These are phyloP conservation scores for Heliosperma pusillum DNA, from an alignment of 148 eudicot genomes.

Conservation along the genomic window DNA sequence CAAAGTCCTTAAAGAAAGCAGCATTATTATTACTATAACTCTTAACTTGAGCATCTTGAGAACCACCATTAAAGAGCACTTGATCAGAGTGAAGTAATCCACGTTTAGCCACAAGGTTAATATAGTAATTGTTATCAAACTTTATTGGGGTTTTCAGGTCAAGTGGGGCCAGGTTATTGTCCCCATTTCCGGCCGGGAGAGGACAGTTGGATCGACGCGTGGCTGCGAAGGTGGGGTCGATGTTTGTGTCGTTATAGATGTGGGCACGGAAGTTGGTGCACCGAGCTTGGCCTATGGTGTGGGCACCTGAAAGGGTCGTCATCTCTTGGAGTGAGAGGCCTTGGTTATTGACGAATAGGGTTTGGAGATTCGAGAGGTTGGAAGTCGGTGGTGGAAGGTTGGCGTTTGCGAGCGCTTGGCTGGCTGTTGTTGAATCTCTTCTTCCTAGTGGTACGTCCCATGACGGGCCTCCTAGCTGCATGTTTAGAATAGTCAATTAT, in stretches of 20 bases:
- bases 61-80: constrained; percentile 49
- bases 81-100: constrained; percentile 61
- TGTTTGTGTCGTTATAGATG: constrained; percentile 48
- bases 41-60: constrained; percentile 34
- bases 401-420: constrained; percentile 39
- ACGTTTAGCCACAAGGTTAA: constrained; percentile 27
- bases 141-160: constrained; percentile 30
- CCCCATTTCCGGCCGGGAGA: constrained; percentile 16
- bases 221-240: constrained; percentile 37
- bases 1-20: constrained; percentile 42
- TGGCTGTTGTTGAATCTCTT: constrained; percentile 57
- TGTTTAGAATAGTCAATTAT: background rate
- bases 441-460: constrained; percentile 57
- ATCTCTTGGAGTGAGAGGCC: constrained; percentile 39
- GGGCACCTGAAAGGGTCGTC: constrained; percentile 58
- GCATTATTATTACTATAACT: constrained; percentile 25
- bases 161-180: constrained; percentile 41
- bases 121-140: constrained; percentile 42
- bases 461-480: constrained; percentile 53
- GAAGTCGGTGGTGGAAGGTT: constrained; percentile 48
- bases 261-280: constrained; percentile 43
- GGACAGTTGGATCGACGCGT: constrained; percentile 37
- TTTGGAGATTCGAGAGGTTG: constrained; percentile 34
- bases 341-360: constrained; percentile 32
- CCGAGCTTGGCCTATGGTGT: constrained; percentile 50